Base-by-base conservation (phyloP, 257 asterid species). In the Coffea canephora region DNA sequence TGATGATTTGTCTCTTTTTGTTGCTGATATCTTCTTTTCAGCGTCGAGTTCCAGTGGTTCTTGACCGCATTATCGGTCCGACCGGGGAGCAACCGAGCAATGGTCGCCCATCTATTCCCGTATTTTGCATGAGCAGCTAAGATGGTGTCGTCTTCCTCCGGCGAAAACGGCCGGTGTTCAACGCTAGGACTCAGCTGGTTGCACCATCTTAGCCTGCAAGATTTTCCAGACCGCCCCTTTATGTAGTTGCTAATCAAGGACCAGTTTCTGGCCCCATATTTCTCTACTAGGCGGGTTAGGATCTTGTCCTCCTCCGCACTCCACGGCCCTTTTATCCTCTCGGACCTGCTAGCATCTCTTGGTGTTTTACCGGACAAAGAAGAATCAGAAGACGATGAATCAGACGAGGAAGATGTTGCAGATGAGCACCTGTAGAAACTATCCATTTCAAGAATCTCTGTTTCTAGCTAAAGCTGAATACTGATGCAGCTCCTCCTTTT, bases 31-130 rank as follows among this genome's bases (percentile, higher is more conserved):
- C 91, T 86, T 78, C 91, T 81, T 80, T 92, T 91, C 62, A 93
- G 46, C 3, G 98, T 93, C 5, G 96, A 91, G 78, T 91, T 93
- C 98, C 97, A 93, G 69, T 91, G 97, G 46, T 93, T 93, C 75
- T 90, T 93, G 12, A 93, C 92, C 14, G 98, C 97, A 81, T 93
- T 93, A 68, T 93, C 98, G 0, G 98, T 93, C 49, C 98, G 89
- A n/a, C 98, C 98, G 18, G 91, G 96, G 4, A 93, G 92, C 69
- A 93, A 81, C 66, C 97, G 84, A 16, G 98, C 98, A 71, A 93
- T 93, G 81, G 96, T 91, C 31, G 98, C 98, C 98, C 98, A 93
- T 8, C 97, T 77, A 79, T 93, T 93, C 0, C 96, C 98, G 77
- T 91, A 87, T 77, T 71, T 81, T 0, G 82, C 84, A 84, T 90